Conservation (phyloP, 805 yeast genomes). For the Candida silvicultrix region DNA sequence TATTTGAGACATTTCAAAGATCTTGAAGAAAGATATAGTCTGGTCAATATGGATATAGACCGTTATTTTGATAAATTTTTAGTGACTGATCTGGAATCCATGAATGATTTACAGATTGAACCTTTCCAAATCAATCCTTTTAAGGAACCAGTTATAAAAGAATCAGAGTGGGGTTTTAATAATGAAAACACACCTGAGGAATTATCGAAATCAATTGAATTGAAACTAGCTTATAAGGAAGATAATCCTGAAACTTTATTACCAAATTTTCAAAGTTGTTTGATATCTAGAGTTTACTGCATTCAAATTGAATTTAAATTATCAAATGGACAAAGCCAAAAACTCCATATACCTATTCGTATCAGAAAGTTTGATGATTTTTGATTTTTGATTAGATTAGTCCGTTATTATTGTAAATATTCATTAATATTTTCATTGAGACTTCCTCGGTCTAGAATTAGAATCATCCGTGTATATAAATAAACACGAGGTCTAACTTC, state of each 20-base stretch:
- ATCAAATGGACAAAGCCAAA: constrained; percentile 20
- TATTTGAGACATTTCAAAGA: constrained; percentile 9
- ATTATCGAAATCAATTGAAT: not conserved
- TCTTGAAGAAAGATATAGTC: constrained; percentile 10
- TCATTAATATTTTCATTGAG: no score
- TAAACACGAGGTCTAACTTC: no score
- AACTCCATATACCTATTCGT: constrained; percentile 30
- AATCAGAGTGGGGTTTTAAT: not conserved
- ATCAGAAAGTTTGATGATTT: constrained; percentile 24
- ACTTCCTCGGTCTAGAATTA: no score
- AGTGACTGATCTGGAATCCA: constrained; percentile 13
- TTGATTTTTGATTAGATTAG: no score
- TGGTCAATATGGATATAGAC: constrained; percentile 2
- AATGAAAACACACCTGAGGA: not conserved
- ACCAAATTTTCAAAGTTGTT: constrained; percentile 60
- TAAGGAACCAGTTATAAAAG: not conserved
- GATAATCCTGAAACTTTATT: constrained; percentile 43
- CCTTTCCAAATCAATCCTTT: constrained; percentile 4
- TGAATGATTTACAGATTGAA: constrained; percentile 15
- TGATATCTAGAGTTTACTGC: constrained; percentile 52
- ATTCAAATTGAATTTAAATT: constrained; percentile 41
- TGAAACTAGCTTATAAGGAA: constrained; percentile 37
- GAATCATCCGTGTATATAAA: no score
- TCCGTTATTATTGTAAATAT: no score
- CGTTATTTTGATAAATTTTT: constrained; percentile 10